Evolutionary conservation across 345 rosid genomes (phyloP).

Genomic region (Euphorbia tirucalli): DNA sequence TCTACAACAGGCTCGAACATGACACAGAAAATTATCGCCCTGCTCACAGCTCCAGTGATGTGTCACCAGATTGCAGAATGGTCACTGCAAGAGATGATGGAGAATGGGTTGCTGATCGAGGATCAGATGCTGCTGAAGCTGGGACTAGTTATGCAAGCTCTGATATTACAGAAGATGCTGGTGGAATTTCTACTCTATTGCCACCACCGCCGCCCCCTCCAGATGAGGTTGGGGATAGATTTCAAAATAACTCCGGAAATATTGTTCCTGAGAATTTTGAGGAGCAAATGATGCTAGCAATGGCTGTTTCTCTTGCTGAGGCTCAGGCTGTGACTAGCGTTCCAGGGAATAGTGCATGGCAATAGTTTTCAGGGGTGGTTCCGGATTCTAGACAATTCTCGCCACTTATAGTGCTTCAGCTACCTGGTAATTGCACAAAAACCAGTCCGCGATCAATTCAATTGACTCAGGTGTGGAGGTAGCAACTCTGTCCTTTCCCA

Average conservation of each 20-base stretch:
- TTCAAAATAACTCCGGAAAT: constrained; percentile 40
- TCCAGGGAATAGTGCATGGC: constrained; percentile 67
- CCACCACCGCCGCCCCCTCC: constrained; percentile 27
- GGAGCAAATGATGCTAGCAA: constrained; percentile 96
- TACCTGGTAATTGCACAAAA: constrained; percentile 20
- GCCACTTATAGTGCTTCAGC: constrained; percentile 18
- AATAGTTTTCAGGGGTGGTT: constrained; percentile 36
- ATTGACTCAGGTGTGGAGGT: constrained; percentile 24
- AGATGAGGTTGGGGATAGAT: constrained; percentile 36
- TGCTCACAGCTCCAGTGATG: constrained; percentile 29
- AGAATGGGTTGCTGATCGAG: constrained; percentile 53
- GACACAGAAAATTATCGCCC: constrained; percentile 41
- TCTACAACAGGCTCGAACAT: constrained; percentile 42
- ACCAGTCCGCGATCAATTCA: constrained; percentile 11
- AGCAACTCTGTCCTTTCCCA: constrained; percentile 15
- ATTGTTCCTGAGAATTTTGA: constrained; percentile 82
- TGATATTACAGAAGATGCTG: constrained; percentile 45
- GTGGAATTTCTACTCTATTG: constrained; percentile 36
- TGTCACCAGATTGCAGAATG: constrained; percentile 33
- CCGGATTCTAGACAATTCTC: constrained; percentile 17
- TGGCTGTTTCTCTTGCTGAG: constrained; percentile 93
- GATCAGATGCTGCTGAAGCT: constrained; percentile 62
- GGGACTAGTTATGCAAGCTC: constrained; percentile 70
- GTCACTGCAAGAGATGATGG: constrained; percentile 37
- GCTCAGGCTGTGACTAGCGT: constrained; percentile 55